A percentile compares a stretch with the other conserved stretches of the same genome.
Evolutionary conservation across 2,329 filamentous ascomycete species (phyloP).

Genomic region (Didymella keratinophila): DNA sequence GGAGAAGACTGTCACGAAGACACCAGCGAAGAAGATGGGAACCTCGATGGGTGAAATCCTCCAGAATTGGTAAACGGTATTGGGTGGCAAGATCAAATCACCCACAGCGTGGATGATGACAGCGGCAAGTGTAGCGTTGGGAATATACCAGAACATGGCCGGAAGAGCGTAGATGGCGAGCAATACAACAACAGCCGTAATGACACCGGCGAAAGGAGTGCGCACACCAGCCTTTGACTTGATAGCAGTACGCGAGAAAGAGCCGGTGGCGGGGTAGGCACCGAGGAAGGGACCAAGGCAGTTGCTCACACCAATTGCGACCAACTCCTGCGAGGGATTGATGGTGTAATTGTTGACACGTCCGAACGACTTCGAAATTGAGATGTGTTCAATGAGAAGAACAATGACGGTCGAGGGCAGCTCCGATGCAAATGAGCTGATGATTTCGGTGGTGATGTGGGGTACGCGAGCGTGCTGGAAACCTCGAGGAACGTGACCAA

Average conservation of each 20-base stretch:
- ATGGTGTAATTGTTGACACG: conserved; percentile 96
- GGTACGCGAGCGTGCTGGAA: conserved; percentile 84
- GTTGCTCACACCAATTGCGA: conserved; percentile 90
- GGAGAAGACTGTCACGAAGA: conserved; percentile 86
- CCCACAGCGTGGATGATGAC: conserved; percentile 97
- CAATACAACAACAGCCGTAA: conserved; percentile 85
- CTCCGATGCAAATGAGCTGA: conserved; percentile 73
- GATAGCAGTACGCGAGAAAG: conserved; percentile 95
- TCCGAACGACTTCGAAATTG: conserved; percentile 96
- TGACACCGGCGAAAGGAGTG: conserved; percentile 87
- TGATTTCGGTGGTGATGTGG: conserved; percentile 68
- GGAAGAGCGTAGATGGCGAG: conserved; percentile 89
- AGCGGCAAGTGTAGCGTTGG: conserved; percentile 77
- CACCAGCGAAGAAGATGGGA: conserved; percentile 90
- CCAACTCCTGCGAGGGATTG: conserved; percentile 92
- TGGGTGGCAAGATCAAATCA: conserved; percentile 88
- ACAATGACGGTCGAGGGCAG: conserved; percentile 90
- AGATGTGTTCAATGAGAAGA: conserved; percentile 95
- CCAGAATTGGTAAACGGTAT: conserved; percentile 96
- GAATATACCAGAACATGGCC: conserved; percentile 92
- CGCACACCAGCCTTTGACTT: conserved; percentile 96
- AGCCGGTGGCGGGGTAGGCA: conserved; percentile 90
- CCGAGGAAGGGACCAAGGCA: conserved; percentile 89
- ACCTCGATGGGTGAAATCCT: conserved; percentile 89
- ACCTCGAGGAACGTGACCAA: conserved; percentile 57